Conservation (phyloP, 1,139 yeast genomes). For the Taphrina wiesneri region DNA sequence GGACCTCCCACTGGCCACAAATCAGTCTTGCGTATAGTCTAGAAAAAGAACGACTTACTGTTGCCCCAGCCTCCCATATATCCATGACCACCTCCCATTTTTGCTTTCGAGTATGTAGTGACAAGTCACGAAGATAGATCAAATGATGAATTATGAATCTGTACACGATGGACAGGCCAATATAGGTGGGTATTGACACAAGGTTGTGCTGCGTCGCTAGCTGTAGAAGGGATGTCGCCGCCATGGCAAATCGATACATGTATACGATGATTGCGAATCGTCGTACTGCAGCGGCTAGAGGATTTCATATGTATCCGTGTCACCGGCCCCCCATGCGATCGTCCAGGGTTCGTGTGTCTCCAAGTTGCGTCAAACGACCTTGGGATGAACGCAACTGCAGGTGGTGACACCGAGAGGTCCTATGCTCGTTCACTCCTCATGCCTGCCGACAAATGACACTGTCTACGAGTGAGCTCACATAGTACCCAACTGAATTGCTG, state of each 20-base stretch:
- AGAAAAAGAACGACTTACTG: slow-evolving; percentile 39
- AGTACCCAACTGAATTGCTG: no score
- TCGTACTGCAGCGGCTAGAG: no score
- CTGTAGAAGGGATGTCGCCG: background rate
- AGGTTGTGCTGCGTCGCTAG: background rate
- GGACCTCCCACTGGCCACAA: slow-evolving; percentile 60
- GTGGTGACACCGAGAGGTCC: no score
- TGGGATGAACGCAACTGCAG: background rate
- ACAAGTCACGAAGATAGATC: background rate
- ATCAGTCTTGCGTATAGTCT: background rate
- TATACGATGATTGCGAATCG: no score
- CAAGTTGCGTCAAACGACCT: background rate
- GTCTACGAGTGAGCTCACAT: no score
- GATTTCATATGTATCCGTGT: background rate
- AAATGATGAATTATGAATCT: background rate
- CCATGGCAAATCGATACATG: background rate
- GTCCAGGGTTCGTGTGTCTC: background rate
- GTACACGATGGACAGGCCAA: background rate
- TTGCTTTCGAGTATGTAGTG: background rate
- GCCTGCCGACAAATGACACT: background rate
- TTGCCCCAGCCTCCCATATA: slow-evolving; percentile 99
- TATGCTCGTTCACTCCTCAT: background rate
- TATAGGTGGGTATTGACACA: background rate
- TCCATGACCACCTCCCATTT: slow-evolving; percentile 39
- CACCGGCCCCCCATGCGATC: slow-evolving; percentile 2